Conservation (phyloP, 352 stramenopile genomes). For the Aphanomyces cochlioides region DNA sequence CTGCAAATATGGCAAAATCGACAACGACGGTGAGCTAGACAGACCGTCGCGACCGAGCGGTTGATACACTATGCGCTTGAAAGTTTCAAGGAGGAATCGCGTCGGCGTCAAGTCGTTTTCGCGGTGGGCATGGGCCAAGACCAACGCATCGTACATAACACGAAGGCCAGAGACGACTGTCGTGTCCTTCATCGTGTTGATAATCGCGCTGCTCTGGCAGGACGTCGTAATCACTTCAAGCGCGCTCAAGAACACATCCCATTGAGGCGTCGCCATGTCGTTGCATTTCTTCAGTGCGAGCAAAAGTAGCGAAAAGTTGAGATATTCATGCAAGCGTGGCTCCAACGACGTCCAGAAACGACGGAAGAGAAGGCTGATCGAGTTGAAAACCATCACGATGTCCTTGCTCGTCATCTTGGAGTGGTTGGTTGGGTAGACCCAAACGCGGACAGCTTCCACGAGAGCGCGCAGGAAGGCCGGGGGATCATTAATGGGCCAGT, state of each 20-base stretch:
- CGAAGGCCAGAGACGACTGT: slow-evolving; percentile 22
- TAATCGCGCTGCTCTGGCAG: slow-evolving; percentile 6
- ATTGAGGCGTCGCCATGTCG: slow-evolving; percentile 43
- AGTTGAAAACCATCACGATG: slow-evolving; percentile 67
- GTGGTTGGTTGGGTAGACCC: slow-evolving; percentile 61
- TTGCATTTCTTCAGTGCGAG: slow-evolving; percentile 75
- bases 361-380: slow-evolving; percentile 59
- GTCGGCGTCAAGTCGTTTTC: slow-evolving; percentile 64
- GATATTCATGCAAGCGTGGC: slow-evolving; percentile 51
- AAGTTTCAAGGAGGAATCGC: slow-evolving; percentile 72
- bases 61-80: slow-evolving; percentile 79
- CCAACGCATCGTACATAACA: slow-evolving; percentile 18
- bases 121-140: slow-evolving; percentile 4
- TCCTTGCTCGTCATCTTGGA: slow-evolving; percentile 67
- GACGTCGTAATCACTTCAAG: slow-evolving; percentile 14
- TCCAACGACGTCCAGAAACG: slow-evolving; percentile 58
- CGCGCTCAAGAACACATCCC: slow-evolving; percentile 12
- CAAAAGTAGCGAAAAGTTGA: slow-evolving; percentile 65
- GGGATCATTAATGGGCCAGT: slow-evolving; percentile 85
- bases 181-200: slow-evolving; percentile 16
- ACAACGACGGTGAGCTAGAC: slow-evolving; percentile 64
- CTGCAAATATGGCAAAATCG: slow-evolving; percentile 74
- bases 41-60: slow-evolving; percentile 54
- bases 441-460: slow-evolving; percentile 71
- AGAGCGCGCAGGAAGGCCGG: slow-evolving; percentile 64